These are phyloP conservation scores for Amanita subjunquillea DNA, from an alignment of 768 basidiomycete genomes.

Conservation along the genomic window DNA sequence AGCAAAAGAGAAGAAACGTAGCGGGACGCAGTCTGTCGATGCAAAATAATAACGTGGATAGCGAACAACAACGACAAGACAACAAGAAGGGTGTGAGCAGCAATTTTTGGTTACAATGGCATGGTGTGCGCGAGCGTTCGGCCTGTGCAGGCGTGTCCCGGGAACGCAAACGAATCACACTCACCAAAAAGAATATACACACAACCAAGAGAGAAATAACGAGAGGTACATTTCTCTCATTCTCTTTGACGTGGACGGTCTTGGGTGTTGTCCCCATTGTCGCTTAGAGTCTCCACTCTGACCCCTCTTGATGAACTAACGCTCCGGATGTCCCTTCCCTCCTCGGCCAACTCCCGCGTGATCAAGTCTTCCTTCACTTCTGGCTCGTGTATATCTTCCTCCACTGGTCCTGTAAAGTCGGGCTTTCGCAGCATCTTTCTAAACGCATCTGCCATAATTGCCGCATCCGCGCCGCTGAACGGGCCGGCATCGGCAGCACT, in stretches of 20 bases:
- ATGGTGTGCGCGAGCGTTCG: slow-evolving; percentile 2
- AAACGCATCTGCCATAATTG: slow-evolving; percentile 90
- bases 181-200: slow-evolving; percentile 2
- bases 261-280: slow-evolving; percentile 38
- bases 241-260: slow-evolving; percentile 24
- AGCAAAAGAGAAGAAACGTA: slow-evolving; percentile 5
- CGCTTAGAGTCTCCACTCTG: slow-evolving; percentile 60
- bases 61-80: slow-evolving; percentile 1
- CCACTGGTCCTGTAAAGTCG: slow-evolving; percentile 65
- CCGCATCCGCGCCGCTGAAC: slow-evolving; percentile 79
- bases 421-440: slow-evolving; percentile 82
- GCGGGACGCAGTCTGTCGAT: slow-evolving; percentile 1
- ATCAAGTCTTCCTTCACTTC: slow-evolving; percentile 35
- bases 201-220: slow-evolving; percentile 4
- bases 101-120: background rate
- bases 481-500: slow-evolving; percentile 57
- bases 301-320: slow-evolving; percentile 75
- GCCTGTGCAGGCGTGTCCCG: background rate
- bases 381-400: slow-evolving; percentile 57
- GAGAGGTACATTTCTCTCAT: background rate
- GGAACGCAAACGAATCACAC: slow-evolving; percentile 3
- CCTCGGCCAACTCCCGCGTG: slow-evolving; percentile 73
- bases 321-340: slow-evolving; percentile 82
- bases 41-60: slow-evolving; percentile 5
- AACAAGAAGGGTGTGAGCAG: slow-evolving; percentile 1